Conservation (phyloP, 225 moss, liverwort and hornwort genomes). For the Rhytidiadelphus loreus region DNA sequence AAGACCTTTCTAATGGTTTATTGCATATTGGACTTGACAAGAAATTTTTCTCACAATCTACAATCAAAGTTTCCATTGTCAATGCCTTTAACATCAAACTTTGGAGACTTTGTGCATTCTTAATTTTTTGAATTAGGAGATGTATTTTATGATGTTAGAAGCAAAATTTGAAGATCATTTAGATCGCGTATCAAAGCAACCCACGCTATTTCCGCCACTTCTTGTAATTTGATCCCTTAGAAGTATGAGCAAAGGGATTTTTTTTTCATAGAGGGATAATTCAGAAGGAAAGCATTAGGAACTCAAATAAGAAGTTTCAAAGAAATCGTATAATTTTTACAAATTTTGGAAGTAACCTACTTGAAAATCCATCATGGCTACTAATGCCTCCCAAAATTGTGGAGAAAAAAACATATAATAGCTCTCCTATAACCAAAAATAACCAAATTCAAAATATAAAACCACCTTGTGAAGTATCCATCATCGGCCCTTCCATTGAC, state of each 20-base stretch:
- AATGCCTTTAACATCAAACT: too few relatives aligned
- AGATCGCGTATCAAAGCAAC: too few relatives aligned
- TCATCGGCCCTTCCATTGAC: background rate
- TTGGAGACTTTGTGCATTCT: too few relatives aligned
- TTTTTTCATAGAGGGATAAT: too few relatives aligned
- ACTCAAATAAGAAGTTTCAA: background rate
- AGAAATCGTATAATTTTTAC: background rate
- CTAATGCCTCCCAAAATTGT: fast-evolving
- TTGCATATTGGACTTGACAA: background rate
- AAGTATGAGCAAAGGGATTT: too few relatives aligned
- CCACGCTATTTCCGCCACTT: too few relatives aligned
- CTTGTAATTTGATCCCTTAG: too few relatives aligned
- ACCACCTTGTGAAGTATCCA: background rate
- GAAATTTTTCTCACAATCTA: fast-evolving
- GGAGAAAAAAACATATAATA: fast-evolving
- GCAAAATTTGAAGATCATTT: too few relatives aligned
- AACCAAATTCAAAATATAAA: background rate
- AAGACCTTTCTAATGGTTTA: background rate
- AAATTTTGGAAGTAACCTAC: background rate
- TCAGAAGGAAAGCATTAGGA: too few relatives aligned
- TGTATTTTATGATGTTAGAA: too few relatives aligned
- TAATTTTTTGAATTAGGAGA: too few relatives aligned
- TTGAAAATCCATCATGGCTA: fast-evolving
- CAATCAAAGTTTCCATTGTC: too few relatives aligned
- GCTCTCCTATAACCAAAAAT: background rate